phyloP scores from a whole-genome alignment of 345 rosid species.

The Eutrema heterophyllum region DNA sequence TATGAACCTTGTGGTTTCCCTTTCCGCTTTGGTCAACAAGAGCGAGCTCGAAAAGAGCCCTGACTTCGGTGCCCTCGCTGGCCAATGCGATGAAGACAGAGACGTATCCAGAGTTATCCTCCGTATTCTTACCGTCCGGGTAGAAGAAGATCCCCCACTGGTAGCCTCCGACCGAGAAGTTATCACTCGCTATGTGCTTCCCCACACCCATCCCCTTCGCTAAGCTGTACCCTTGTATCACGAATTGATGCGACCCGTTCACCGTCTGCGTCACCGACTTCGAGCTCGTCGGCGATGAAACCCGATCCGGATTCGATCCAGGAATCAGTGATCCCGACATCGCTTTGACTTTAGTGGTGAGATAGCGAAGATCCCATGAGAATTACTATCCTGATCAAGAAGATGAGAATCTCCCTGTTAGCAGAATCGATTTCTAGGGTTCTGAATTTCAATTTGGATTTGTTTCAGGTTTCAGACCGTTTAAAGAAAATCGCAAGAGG shows the following conservation, averaged over 20 bases:
- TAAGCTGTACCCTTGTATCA: conserved; percentile 75
- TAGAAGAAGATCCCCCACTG: conserved; percentile 96
- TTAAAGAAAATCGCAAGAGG: conserved; percentile 4
- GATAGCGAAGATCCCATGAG: neutral
- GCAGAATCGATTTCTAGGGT: conserved; percentile 24
- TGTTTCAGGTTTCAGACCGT: neutral
- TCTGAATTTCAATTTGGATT: conserved; percentile 1
- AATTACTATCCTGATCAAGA: neutral
- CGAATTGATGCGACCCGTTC: conserved; percentile 79
- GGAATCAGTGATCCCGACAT: conserved; percentile 25
- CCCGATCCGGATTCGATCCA: conserved; percentile 28
- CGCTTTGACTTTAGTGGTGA: neutral
- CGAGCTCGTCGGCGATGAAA: conserved; percentile 41
- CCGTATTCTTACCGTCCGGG: conserved; percentile 88
- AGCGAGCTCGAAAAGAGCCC: conserved; percentile 88
- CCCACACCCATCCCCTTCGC: conserved; percentile 88
- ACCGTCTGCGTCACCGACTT: conserved; percentile 71
- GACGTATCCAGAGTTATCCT: conserved; percentile 67
- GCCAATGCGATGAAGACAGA: conserved; percentile 88
- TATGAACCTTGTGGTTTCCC: conserved; percentile 82
- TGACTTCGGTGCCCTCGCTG: conserved; percentile 85
- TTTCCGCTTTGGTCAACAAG: conserved; percentile 91
- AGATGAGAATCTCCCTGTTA: neutral
- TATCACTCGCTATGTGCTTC: conserved; percentile 76
- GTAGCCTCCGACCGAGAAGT: conserved; percentile 85